Conservation (phyloP, 768 basidiomycete genomes). For the Podaxis mareebaensis region DNA sequence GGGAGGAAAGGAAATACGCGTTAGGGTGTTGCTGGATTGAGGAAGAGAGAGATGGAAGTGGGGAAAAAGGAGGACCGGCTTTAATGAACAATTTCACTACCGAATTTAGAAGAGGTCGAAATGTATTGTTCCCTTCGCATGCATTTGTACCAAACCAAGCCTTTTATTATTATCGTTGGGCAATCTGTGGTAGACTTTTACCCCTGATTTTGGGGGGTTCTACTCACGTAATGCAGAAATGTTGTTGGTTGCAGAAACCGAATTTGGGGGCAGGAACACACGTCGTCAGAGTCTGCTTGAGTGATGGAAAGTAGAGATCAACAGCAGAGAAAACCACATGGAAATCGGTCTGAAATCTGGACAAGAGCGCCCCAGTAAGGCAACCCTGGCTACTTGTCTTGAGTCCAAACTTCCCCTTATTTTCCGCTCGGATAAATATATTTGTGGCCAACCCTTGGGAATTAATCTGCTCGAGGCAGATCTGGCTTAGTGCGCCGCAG, state of each 20-base stretch:
- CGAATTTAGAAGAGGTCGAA: conserved; percentile 65
- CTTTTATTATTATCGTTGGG: conserved; percentile 57
- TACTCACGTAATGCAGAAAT: conserved; percentile 58
- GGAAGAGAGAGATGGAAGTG: conserved; percentile 51
- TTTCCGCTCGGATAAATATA: conserved; percentile 28
- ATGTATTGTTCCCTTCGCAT: conserved; percentile 73
- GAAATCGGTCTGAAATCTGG: conserved; percentile 19
- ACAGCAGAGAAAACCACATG: conserved; percentile 27
- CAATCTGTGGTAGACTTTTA: conserved; percentile 52
- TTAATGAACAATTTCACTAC: conserved; percentile 75
- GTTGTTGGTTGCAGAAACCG: conserved; percentile 29
- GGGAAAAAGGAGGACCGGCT: conserved; percentile 70
- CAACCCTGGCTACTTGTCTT: conserved; percentile 16
- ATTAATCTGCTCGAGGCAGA: conserved; percentile 24
- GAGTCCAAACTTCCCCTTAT: conserved; percentile 22
- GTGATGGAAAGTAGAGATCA: conserved; percentile 22
- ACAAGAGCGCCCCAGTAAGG: conserved; percentile 16
- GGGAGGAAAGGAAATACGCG: conserved; percentile 29
- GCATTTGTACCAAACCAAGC: conserved; percentile 57
- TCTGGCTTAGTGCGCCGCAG: conserved; percentile 19
- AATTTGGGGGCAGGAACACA: conserved; percentile 33
- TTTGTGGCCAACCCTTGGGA: conserved; percentile 18
- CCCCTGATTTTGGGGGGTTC: conserved; percentile 59
- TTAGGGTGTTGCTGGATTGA: conserved; percentile 37
- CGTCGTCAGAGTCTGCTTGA: conserved; percentile 22